Base-by-base conservation (phyloP, 306 rosid species). In the Argentina anserina region DNA sequence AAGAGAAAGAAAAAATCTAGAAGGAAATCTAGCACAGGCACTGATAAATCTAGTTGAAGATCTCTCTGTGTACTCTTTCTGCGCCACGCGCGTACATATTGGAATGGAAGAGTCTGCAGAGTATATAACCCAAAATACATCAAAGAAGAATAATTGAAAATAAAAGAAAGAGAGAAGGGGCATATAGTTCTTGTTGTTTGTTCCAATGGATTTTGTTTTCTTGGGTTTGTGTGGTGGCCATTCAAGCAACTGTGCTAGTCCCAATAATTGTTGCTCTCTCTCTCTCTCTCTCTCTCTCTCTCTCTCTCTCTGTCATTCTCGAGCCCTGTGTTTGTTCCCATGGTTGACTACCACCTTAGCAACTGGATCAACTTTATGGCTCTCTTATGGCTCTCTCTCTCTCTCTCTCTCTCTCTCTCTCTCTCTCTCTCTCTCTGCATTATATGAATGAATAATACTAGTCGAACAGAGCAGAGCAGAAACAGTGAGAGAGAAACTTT, bases 281-380 rank as follows among this genome's bases (percentile, higher is more conserved):
- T 47, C 66, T n/a, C 31, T 36, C 26, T 40, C 29, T 68, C n/a
- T n/a, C 68, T 70, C 46, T 74, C 45, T 74, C 70, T 23, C 58
- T 62, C 67, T 62, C 45, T 75, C 67, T 76, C 70, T 13, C 49
- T 69, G 84, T 74, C 78, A 73, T 86, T 81, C 95, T 89, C 95
- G 92, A 89, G 95, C 95, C 95, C 82, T 83, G 92, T 78, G 91
- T 78, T 45, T 83, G 92, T 89, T 85, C 92, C 90, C 88, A 74
- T 72, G 77, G 86, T 87, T 89, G 83, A 89, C 94, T 86, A 76
- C 86, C 75, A 70, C 60, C 80, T 73, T 62, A 29, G 65, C 65
- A 17, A 60, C 65, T 60, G 65, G 65, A 60, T 60, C 40, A 31
- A 14, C 65, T 60, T 60, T 60, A 29, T 59, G 12, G 6, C 25